phyloP scores from a whole-genome alignment of 495 filamentous ascomycete genomes.

The Aspergillus indologenus region DNA sequence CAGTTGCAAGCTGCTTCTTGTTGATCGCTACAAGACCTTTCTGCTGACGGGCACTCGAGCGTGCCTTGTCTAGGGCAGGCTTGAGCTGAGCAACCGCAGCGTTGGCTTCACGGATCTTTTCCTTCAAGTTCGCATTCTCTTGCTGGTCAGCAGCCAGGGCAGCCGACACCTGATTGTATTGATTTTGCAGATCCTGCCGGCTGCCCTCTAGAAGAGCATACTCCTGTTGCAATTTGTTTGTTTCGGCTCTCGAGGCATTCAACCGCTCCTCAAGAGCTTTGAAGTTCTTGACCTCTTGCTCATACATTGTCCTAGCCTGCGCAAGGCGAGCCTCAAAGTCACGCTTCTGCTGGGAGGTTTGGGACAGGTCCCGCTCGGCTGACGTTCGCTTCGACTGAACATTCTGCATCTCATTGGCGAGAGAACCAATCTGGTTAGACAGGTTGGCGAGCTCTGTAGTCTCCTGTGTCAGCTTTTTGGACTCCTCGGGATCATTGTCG shows the following conservation, averaged over 20 bases:
- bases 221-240: constrained; percentile 76
- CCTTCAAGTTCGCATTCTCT: constrained; percentile 82
- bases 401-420: constrained; percentile 91
- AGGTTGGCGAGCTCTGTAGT: constrained; percentile 93
- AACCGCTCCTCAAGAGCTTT: constrained; percentile 82
- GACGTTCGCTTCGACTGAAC: constrained; percentile 75
- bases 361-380: constrained; percentile 74
- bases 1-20: constrained; percentile 91
- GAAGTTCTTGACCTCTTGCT: constrained; percentile 85
- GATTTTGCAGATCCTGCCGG: constrained; percentile 78
- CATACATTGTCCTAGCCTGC: constrained; percentile 81
- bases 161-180: constrained; percentile 71
- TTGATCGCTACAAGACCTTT: constrained; percentile 95
- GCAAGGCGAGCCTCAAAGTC: constrained; percentile 85
- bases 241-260: constrained; percentile 69
- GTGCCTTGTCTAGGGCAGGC: constrained; percentile 85
- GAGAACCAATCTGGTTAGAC: constrained; percentile 86
- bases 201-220: constrained; percentile 76
- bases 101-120: constrained; percentile 80
- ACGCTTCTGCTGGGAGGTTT: constrained; percentile 78
- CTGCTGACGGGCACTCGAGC: constrained; percentile 85
- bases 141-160: constrained; percentile 82
- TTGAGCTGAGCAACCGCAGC: constrained; percentile 76
- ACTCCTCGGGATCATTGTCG: constrained; percentile 86
- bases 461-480: constrained; percentile 80